Evolutionary conservation across 2,329 filamentous ascomycete genomes (phyloP).

Genomic region (Karstenula rhodostoma): DNA sequence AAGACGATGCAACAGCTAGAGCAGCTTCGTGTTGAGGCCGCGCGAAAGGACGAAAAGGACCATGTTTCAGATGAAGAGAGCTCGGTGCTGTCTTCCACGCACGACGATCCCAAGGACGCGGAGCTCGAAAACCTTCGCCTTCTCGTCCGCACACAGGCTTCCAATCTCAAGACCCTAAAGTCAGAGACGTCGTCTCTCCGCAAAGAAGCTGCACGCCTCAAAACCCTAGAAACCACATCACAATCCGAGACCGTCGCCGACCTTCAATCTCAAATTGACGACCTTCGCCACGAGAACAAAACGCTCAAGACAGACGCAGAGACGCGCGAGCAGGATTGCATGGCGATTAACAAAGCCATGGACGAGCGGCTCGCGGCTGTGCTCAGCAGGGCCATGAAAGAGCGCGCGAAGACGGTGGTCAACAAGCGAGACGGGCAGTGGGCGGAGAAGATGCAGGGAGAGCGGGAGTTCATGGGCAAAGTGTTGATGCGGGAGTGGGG

Average conservation of each 20-base stretch:
- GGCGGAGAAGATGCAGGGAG: constrained; percentile 35
- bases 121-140: constrained; percentile 39
- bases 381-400: constrained; percentile 41
- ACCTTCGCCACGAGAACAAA: constrained; percentile 28
- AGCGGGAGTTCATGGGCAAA: constrained; percentile 42
- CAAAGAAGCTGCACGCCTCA: constrained; percentile 28
- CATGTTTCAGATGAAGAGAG: constrained; percentile 23
- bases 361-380: constrained; percentile 42
- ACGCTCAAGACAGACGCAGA: constrained; percentile 30
- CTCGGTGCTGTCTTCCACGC: constrained; percentile 16
- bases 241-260: constrained; percentile 12
- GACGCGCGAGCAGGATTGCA: constrained; percentile 34
- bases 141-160: constrained; percentile 37
- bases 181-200: constrained; percentile 26
- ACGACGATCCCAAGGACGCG: constrained; percentile 28
- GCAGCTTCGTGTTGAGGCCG: constrained; percentile 26
- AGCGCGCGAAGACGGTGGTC: constrained; percentile 40
- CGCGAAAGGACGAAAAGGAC: constrained; percentile 24
- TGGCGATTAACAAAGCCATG: constrained; percentile 43
- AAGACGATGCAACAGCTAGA: constrained; percentile 31
- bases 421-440: constrained; percentile 46
- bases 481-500: constrained; percentile 49
- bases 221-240: constrained; percentile 6
- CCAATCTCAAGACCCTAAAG: constrained; percentile 36
- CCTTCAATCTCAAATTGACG: constrained; percentile 20